phyloP scores from a whole-genome alignment of 768 basidiomycete species.

The Boletus rex-veris region DNA sequence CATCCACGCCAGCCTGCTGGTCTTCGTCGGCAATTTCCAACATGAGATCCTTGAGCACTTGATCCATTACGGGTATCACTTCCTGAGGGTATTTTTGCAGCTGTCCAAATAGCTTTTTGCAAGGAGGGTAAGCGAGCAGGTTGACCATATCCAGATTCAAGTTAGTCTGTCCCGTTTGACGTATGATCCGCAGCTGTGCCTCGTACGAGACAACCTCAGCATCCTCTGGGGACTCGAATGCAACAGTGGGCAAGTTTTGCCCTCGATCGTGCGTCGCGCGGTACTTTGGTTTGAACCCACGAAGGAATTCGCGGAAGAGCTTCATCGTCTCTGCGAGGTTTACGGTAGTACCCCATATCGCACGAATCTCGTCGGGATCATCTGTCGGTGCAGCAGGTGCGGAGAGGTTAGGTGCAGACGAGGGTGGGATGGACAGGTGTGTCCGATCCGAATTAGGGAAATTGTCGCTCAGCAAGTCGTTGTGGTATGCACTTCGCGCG shows the following conservation, averaged over 20 bases:
- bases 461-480: conserved; percentile 29
- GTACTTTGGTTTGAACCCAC: conserved; percentile 92
- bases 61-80: conserved; percentile 96
- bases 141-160: conserved; percentile 89
- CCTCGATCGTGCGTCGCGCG: conserved; percentile 68
- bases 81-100: conserved; percentile 95
- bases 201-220: conserved; percentile 75
- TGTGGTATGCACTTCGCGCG: conserved; percentile 18
- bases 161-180: conserved; percentile 88
- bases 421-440: conserved; percentile 53
- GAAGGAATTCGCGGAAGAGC: conserved; percentile 82
- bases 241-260: conserved; percentile 48
- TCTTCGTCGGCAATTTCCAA: conserved; percentile 83
- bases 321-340: conserved; percentile 90
- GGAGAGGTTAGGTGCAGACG: conserved; percentile 55
- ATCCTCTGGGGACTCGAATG: conserved; percentile 57
- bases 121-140: conserved; percentile 79
- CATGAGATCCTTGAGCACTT: conserved; percentile 91
- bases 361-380: conserved; percentile 80
- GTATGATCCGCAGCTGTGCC: conserved; percentile 76
- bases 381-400: conserved; percentile 60
- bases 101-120: conserved; percentile 78
- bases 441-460: conserved; percentile 55
- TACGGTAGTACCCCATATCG: conserved; percentile 98
- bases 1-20: conserved; percentile 62